These are phyloP conservation scores for Globisporangium ultimum DNA, from an alignment of 352 stramenopile species.

Conservation along the genomic window DNA sequence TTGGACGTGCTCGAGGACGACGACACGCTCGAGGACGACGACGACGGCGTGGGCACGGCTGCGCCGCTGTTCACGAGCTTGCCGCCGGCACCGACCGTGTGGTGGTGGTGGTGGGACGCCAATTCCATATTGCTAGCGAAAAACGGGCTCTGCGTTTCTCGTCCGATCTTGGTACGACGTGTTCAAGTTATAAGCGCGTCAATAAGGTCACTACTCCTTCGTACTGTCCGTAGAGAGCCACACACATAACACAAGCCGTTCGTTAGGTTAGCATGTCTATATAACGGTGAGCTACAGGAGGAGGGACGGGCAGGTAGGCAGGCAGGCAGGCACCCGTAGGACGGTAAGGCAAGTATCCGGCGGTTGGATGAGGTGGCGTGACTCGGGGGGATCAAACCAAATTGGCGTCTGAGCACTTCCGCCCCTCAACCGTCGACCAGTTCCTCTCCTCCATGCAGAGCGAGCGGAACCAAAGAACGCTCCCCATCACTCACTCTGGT, in stretches of 20 bases:
- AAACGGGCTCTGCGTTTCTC: conserved; percentile 2
- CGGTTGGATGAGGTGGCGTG: background rate
- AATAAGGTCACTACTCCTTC: background rate
- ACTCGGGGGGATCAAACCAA: background rate
- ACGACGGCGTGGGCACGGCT: background rate
- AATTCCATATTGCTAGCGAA: conserved; percentile 8
- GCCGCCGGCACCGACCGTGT: background rate
- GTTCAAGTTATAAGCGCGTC: background rate
- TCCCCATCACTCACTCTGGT: no score
- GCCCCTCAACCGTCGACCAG: no score
- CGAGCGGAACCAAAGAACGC: no score
- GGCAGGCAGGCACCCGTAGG: background rate
- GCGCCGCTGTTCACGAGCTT: background rate
- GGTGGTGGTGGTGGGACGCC: conserved; percentile 3
- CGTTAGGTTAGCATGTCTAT: background rate
- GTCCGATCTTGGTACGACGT: conserved; percentile 6
- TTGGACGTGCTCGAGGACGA: background rate
- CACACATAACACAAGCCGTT: background rate
- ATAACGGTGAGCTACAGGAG: background rate
- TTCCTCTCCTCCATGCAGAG: no score
- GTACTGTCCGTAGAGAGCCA: background rate
- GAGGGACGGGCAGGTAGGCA: background rate
- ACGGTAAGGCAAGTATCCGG: background rate
- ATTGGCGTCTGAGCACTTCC: background rate
- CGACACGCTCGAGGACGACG: background rate